Percentiles rank a stretch among this genome's conserved stretches.
These are phyloP conservation scores for Cryptococcus sp. DNA, from an alignment of 1,284 basidiomycete species.

Conservation along the genomic window DNA sequence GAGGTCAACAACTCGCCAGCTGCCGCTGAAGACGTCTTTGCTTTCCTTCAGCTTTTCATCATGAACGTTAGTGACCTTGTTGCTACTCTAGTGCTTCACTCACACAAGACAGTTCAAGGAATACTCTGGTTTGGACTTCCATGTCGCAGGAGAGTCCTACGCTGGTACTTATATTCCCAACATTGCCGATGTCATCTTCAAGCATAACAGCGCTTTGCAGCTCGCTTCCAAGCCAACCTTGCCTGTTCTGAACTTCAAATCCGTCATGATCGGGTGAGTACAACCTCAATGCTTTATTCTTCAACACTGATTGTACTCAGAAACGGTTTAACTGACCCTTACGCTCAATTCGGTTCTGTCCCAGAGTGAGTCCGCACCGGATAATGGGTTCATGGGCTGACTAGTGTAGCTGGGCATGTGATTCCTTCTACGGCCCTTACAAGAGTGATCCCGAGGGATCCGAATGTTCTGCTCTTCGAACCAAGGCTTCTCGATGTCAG, in stretches of 20 bases:
- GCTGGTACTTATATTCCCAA: conserved; percentile 69
- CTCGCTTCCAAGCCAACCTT: conserved; percentile 40
- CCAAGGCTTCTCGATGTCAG: conserved; percentile 40
- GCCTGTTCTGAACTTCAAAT: conserved; percentile 66
- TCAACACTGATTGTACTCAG: conserved; percentile 7
- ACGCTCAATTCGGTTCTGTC: conserved; percentile 65
- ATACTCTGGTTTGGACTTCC: conserved; percentile 56
- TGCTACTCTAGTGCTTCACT: not conserved
- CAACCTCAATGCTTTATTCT: conserved; percentile 26
- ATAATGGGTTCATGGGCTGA: too few species aligned
- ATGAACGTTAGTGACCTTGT: conserved; percentile 50
- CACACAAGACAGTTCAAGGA: conserved; percentile 50
- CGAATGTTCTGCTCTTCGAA: conserved; percentile 34
- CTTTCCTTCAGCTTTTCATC: conserved; percentile 84
- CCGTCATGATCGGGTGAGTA: conserved; percentile 75
- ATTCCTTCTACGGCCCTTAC: conserved; percentile 32
- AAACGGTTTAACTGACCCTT: conserved; percentile 62
- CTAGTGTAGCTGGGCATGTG: conserved; percentile 52
- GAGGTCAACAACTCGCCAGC: conserved; percentile 58
- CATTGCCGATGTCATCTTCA: conserved; percentile 63
- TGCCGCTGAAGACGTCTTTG: conserved; percentile 71
- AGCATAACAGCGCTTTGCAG: conserved; percentile 57
- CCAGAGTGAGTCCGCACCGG: conserved; percentile 56
- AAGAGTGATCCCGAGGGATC: conserved; percentile 40
- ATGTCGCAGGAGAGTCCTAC: conserved; percentile 55